Base-by-base conservation (phyloP, 2,329 filamentous ascomycete genomes). In the Cladosporium oxysporum region DNA sequence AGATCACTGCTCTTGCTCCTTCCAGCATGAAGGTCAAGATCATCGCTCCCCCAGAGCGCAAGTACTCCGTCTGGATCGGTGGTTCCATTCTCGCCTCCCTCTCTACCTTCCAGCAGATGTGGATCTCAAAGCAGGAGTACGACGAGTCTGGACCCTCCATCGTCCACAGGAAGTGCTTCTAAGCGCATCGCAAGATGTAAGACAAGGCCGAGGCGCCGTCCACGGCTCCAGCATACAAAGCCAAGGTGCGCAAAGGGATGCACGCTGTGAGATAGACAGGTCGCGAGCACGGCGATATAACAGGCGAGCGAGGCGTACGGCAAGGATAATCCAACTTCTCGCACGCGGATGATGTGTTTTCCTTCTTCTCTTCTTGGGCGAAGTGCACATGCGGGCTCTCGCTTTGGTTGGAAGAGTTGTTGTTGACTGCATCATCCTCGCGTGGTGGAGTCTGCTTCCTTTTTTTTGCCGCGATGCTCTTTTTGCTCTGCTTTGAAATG, bases 1-100 rank as follows among this genome's bases (percentile, higher is more conserved):
- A 99, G 88, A 98, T 99, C 83, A 98, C 93, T 82, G 91, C 93
- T 81, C 91, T 99, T 85, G 95, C 95, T 81, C 95, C 95, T 80
- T 98, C 95, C 74, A 97, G 93, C 80, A 98, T 99, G 95, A 98
- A 98, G 92, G 94, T 99, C 89, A 98, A 98, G 92, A 98, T 99
- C 86, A 98, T 99, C 82, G 95, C 95, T 86, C 95, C 95, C 77
- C 95, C 95, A 76, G 95, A 99, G 91, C 92, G 95, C 85, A 99
- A 99, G 90, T 99, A 99, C 92, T 98, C 95, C 72, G 95, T 99
- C 88, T 99, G 95, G 95, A 99, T 99, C 83, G 95, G 95, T 95
- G 95, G 95, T 89, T 99, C 95, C 83, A 99, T 99, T 86, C 86
- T 99, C 80, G 95, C 95, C 77, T 99, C 95, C 72, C 91, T 99